phyloP scores from a whole-genome alignment of 78 protist species.

The Dictyostelium firmibasis region DNA sequence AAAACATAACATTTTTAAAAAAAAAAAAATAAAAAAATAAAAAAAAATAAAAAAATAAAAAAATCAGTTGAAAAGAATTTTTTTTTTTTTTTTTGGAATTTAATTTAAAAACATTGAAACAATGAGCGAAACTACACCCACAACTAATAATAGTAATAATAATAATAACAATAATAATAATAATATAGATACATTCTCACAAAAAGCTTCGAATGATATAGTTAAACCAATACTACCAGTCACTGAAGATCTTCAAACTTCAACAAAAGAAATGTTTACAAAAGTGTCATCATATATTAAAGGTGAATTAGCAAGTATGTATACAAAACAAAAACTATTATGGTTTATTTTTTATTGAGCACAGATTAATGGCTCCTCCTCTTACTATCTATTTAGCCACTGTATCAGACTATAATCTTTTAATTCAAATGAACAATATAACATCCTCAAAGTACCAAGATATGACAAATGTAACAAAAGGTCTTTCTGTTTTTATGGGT shows the following conservation, averaged over 20 bases:
- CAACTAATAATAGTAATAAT: neutral
- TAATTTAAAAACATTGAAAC: neutral
- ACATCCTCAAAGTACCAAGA: conserved; percentile 69
- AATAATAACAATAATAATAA: neutral
- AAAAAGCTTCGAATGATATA: conserved; percentile 56
- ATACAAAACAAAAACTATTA: neutral
- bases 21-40: neutral
- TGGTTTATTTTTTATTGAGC: too few species aligned
- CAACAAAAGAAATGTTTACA: conserved; percentile 65
- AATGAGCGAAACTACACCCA: neutral
- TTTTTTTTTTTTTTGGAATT: neutral
- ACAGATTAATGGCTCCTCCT: too few species aligned
- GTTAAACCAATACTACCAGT: conserved; percentile 28
- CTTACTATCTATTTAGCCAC: conserved; percentile 19
- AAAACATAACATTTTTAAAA: too few species aligned
- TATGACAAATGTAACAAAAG: conserved; percentile 69
- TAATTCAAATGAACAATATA: conserved; percentile 67
- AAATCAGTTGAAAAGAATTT: neutral
- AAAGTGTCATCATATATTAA: conserved; percentile 60
- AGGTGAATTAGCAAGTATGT: conserved; percentile 66
- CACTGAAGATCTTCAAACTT: conserved; percentile 21
- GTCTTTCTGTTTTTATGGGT: conserved; percentile 55
- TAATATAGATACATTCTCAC: neutral
- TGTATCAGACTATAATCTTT: conserved; percentile 64
- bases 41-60: neutral